Base-by-base conservation (phyloP, 495 filamentous ascomycete species). In the Stereocaulon alpinum region DNA sequence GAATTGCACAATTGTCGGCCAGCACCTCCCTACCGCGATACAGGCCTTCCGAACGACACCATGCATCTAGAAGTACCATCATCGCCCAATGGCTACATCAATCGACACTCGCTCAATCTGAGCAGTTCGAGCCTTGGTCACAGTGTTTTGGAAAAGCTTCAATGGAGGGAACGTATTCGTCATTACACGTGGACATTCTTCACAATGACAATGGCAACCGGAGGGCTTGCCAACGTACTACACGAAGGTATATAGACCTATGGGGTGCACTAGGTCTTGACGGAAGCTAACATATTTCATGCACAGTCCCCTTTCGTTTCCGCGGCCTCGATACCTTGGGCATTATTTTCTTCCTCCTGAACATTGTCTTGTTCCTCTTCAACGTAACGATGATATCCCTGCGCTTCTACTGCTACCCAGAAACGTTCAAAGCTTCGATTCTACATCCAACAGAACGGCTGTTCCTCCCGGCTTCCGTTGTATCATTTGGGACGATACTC, bases 131-230 rank as follows among this genome's bases (percentile, higher is more conserved):
- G 51, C 42, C 51, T 62, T 0, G 52, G 50, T 34, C 58, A 58
- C 40, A 18, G 54, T 9, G 44, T 57, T 43, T 2, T 63, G 4
- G 62, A 68, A 24, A 64, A 56, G 15, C 69, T 77, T 22, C 65
- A 69, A n/a, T 80, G 76, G 76, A 73, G 71, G 53, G 67, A 76
- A 51, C 69, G 77, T 5, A 75, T 80, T 61, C 72, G 76, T 3
- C 76, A 80, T 68, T 68, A 76, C 41, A 80, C 78, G 1, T 88
- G 85, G 85, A 85, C 83, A 7, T 89, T 81, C 72, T 88, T 88
- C 59, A 86, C 85, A 4, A 75, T 86, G 73, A 82, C 78, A 17
- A 91, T 91, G 88, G 88, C 89, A 3, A 93, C 89, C 0, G 89
- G 89, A 14, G 89, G 89, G 0, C 74, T 95, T 60, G 85, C 88